Percentiles rank a stretch among this genome's conserved stretches.
phyloP scores from a whole-genome alignment of 2,329 filamentous ascomycete genomes.

The Annulohypoxylon truncatum region DNA sequence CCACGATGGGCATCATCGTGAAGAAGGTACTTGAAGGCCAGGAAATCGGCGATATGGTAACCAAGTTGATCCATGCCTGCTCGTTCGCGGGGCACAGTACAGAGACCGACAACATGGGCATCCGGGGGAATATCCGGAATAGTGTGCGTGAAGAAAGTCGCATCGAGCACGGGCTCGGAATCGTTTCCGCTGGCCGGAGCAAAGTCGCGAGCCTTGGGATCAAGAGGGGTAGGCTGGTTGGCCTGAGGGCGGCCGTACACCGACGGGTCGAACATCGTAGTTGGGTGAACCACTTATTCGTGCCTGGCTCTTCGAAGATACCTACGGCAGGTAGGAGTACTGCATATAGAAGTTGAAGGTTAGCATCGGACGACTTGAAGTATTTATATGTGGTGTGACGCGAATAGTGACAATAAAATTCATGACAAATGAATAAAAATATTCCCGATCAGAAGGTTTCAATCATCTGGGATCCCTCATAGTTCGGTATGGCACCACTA shows the following conservation, averaged over 20 bases:
- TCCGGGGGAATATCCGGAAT: constrained; percentile 39
- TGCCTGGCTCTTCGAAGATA: background rate
- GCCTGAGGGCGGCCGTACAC: background rate
- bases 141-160: constrained; percentile 40
- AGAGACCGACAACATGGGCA: constrained; percentile 44
- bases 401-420: background rate
- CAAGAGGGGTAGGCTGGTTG: background rate
- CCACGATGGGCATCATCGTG: constrained; percentile 25
- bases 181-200: background rate
- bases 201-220: constrained; percentile 21
- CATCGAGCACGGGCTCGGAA: constrained; percentile 27
- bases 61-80: constrained; percentile 44
- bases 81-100: constrained; percentile 43
- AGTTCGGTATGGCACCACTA: background rate
- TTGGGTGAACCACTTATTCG: background rate
- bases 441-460: background rate
- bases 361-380: background rate
- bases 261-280: background rate
- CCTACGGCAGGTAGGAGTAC: no score
- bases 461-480: background rate
- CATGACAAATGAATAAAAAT: background rate
- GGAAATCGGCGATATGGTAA: constrained; percentile 48
- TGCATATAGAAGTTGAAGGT: background rate
- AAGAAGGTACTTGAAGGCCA: constrained; percentile 48
- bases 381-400: background rate